These are phyloP conservation scores for Candida boleticola DNA, from an alignment of 805 yeast species.

Conservation along the genomic window DNA sequence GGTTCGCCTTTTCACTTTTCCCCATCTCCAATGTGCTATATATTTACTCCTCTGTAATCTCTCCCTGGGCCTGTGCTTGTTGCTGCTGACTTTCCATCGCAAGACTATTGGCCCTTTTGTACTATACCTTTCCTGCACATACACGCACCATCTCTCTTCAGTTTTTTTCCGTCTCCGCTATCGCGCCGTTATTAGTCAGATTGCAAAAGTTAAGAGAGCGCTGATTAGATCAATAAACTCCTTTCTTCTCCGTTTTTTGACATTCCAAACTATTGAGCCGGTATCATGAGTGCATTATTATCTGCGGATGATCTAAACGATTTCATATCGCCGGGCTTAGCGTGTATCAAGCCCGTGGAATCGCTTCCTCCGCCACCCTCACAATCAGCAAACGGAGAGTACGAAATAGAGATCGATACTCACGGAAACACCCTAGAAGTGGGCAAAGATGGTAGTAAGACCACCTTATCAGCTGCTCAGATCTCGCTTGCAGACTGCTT, in stretches of 20 bases:
- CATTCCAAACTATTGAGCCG: too few species aligned
- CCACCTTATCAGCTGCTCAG: constrained; percentile 70
- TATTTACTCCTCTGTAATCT: too few species aligned
- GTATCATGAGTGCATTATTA: constrained; percentile 86
- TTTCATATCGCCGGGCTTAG: constrained; percentile 90
- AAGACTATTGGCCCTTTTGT: too few species aligned
- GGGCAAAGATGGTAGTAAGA: constrained; percentile 52
- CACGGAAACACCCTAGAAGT: constrained; percentile 69
- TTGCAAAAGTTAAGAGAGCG: not conserved
- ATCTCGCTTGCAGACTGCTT: constrained; percentile 89
- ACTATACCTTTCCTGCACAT: not conserved
- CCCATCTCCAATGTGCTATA: too few species aligned
- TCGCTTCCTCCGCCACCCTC: constrained; percentile 12
- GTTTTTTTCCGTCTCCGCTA: not conserved
- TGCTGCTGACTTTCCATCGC: too few species aligned
- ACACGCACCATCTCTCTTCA: not conserved
- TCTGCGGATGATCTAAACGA: constrained; percentile 92
- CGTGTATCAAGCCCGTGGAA: constrained; percentile 79
- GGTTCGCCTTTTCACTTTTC: too few species aligned
- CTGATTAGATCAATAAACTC: too few species aligned
- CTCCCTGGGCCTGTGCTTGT: too few species aligned
- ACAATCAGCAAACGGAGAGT: constrained; percentile 24
- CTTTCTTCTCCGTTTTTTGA: too few species aligned
- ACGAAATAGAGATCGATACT: constrained; percentile 58
- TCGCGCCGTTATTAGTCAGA: not conserved